phyloP scores from a whole-genome alignment of 2,329 filamentous ascomycete species.

The Fusarium haematococcum region DNA sequence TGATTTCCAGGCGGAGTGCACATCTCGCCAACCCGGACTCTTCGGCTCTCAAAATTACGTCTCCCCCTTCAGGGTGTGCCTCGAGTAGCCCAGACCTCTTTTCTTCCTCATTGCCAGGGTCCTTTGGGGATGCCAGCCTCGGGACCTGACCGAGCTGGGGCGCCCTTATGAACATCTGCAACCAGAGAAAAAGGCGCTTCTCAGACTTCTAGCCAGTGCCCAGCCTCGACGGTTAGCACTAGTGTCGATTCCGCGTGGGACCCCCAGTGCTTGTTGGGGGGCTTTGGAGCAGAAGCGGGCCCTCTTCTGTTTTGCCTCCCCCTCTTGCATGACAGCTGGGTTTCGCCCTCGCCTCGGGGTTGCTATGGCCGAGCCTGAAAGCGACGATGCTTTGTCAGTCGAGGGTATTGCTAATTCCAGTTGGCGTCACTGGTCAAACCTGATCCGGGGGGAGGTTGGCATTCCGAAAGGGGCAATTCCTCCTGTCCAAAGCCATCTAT shows the following conservation, averaged over 20 bases:
- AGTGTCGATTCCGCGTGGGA: constrained; percentile 35
- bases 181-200: constrained; percentile 26
- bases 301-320: constrained; percentile 23
- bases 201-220: constrained; percentile 33
- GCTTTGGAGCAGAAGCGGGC: background rate
- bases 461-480: constrained; percentile 1
- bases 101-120: constrained; percentile 23
- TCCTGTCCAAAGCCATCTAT: background rate
- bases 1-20: constrained; percentile 27
- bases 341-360: constrained; percentile 37
- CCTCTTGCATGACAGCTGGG: constrained; percentile 29
- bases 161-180: constrained; percentile 36
- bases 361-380: constrained; percentile 29
- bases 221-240: constrained; percentile 35
- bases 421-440: constrained; percentile 7
- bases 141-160: constrained; percentile 45
- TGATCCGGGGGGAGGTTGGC: background rate
- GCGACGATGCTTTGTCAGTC: background rate
- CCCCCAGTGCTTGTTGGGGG: constrained; percentile 28
- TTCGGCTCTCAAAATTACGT: constrained; percentile 6
- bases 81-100: constrained; percentile 20
- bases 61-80: constrained; percentile 33
- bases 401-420: background rate
- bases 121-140: constrained; percentile 32
- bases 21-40: constrained; percentile 10